Evolutionary conservation across 2,329 filamentous ascomycete genomes (phyloP), one percentile per base, ranked within the genome.

Genomic region (Epichloe scottii): DNA sequence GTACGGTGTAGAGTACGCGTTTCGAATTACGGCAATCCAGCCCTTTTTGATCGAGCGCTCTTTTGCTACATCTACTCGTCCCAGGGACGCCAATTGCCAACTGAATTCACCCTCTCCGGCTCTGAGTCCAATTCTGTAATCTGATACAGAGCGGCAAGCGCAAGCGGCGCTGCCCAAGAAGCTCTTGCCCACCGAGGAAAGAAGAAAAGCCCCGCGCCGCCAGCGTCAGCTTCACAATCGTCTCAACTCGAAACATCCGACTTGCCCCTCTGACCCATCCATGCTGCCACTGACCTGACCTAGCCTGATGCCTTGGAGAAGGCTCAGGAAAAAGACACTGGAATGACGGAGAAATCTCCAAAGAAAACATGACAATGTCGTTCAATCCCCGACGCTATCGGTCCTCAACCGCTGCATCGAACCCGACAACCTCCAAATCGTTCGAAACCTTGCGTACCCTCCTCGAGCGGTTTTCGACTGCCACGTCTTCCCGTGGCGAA

Each of bases 341-440:
- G 53, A 49, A 53, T 55, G 51, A 49, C 26, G n/a, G 7, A 42
- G 37, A 15, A 15, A 30, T 33, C 14, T 21, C n/a, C 38, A 26
- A 19, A 38, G 12, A n/a, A 42, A 46, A 33, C 35, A 54, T 53
- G 54, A 74, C 62, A 62, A 79, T 80, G 73, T 71, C 76, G 54
- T 64, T 70, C 53, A 71, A 71, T 55, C 68, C 74, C 51, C 72
- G 78, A 63, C 75, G 81, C 54, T 81, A 81, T 61, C 78, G 81
- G 57, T 82, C 81, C 54, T 83, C 80, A 53, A 85, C 81, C 41
- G 78, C 79, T 53, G 71, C 78, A 54, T 84, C 81, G 42, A 72
- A 68, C 45, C 70, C 76, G 47, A 70, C 75, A 49, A 76, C 71
- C 50, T 78, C 80, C 56, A 81, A 84, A 67, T 76, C 79, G 38